Evolutionary conservation across 768 basidiomycete species (phyloP).

Genomic region (Lactarius hatsudake): DNA sequence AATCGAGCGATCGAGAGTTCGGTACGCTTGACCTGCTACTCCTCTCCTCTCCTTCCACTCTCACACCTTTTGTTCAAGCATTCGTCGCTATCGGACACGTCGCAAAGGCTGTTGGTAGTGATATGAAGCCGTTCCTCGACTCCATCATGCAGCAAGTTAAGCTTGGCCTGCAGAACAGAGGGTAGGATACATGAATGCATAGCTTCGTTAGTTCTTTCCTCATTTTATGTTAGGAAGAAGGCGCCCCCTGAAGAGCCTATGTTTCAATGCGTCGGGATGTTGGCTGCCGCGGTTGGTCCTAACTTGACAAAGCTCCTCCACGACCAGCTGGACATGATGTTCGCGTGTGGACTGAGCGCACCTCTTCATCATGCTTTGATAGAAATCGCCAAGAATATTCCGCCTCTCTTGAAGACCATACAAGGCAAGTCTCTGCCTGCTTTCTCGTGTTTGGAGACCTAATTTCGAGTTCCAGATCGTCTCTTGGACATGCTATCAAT

Average conservation of each 20-base stretch:
- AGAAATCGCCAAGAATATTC: slow-evolving; percentile 82
- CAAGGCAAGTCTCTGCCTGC: slow-evolving; percentile 59
- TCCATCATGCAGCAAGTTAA: slow-evolving; percentile 88
- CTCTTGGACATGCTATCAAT: slow-evolving; percentile 80
- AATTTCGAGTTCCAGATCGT: slow-evolving; percentile 55
- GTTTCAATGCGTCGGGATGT: slow-evolving; percentile 97
- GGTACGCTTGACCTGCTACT: slow-evolving; percentile 46
- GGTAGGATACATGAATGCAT: slow-evolving; percentile 48
- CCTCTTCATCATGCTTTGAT: slow-evolving; percentile 80
- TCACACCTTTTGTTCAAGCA: slow-evolving; percentile 45
- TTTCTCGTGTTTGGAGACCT: neutral
- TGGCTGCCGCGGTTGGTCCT: slow-evolving; percentile 91
- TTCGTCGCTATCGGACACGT: slow-evolving; percentile 97
- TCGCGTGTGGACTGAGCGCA: slow-evolving; percentile 89
- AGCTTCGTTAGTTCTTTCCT: neutral
- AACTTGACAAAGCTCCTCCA: slow-evolving; percentile 94
- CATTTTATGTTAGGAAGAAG: slow-evolving; percentile 65
- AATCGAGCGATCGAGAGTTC: slow-evolving; percentile 82
- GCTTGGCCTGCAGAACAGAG: slow-evolving; percentile 79
- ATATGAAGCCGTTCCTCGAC: slow-evolving; percentile 95
- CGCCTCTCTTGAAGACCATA: slow-evolving; percentile 85
- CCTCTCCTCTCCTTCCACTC: slow-evolving; percentile 1
- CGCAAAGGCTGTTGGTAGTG: slow-evolving; percentile 84
- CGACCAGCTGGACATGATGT: slow-evolving; percentile 96
- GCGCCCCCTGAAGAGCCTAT: slow-evolving; percentile 92